Conservation (phyloP, 1,139 yeast genomes). For the Wickerhamomyces sp. region DNA sequence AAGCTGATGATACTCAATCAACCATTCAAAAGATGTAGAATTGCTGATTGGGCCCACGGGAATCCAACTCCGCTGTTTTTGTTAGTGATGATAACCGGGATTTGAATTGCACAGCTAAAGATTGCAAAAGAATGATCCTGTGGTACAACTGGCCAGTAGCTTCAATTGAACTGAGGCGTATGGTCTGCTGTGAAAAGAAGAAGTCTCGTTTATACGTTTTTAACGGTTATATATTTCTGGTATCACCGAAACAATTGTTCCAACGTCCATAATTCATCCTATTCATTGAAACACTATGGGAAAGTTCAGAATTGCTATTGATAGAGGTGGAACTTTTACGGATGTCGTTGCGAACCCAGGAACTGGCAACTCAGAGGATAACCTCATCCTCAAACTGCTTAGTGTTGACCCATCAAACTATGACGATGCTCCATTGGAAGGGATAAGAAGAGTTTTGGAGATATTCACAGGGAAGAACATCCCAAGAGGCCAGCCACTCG, state of each 20-base stretch:
- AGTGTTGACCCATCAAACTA: conserved; percentile 88
- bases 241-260: background rate
- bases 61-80: background rate
- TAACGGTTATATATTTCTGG: background rate
- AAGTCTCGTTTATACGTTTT: too few species aligned
- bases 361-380: conserved; percentile 31
- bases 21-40: too few species aligned
- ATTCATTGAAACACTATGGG: conserved; percentile 1
- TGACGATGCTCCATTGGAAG: conserved; percentile 87
- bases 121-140: too few species aligned
- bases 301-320: conserved; percentile 34
- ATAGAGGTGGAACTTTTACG: conserved; percentile 86
- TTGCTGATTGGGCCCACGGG: background rate
- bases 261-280: background rate
- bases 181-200: too few species aligned
- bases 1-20: too few species aligned
- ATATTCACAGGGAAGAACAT: conserved; percentile 45
- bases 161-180: too few species aligned
- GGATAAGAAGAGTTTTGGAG: conserved; percentile 75
- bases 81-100: background rate
- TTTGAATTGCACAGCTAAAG: background rate
- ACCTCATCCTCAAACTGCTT: conserved; percentile 58
- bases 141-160: background rate
- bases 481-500: conserved; percentile 44
- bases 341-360: conserved; percentile 53